Evolutionary conservation across 169 alveolate species (phyloP), one percentile per base, ranked within the genome.

Genomic region (Plasmodium billcollinsi): DNA sequence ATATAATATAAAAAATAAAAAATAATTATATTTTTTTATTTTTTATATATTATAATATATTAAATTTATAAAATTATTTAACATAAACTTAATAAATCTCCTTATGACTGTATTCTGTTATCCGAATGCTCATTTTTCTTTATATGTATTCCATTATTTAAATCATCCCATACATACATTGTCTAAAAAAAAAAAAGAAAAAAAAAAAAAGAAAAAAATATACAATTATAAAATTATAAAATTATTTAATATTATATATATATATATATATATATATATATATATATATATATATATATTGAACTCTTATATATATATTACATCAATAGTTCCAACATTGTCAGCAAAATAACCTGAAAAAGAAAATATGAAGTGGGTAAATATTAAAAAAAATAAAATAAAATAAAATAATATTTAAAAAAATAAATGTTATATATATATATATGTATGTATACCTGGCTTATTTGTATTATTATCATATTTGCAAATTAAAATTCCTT

Each of bases 261-360:
- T 20, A 24, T 70, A 15, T 24, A n/a, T n/a, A 50, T 50, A 26
- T 26, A 26, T 26, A 26, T 26, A 50, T 50, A 26, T 26, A 26
- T 26, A 26, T 26, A 58, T 49, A 24, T 14, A 24, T 45, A 29
- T 47, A 50, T 50, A 26, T 26, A 26, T 26, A 26, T 26, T 26
- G 3, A 26, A 26, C 39, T 26, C 0, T 26, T 26, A 26, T 26
- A 14, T 12, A 6, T 43, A 45, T 43, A 26, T 65, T 80, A 80
- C 90, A 61, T 80, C 80, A 80, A 80, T 69, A 14, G 67, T 20
- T 26, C 80, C 80, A 52, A 80, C 90, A 71, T 80, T 67, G 52
- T 80, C 67, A 20, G 80, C 29, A 59, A 80, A 80, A 67, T 80
- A 58, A 45, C 90, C 90, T 80, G 80, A 18, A 47, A 63, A 21